Conservation (phyloP, 2,329 filamentous ascomycete genomes). For the Hortaea werneckii region DNA sequence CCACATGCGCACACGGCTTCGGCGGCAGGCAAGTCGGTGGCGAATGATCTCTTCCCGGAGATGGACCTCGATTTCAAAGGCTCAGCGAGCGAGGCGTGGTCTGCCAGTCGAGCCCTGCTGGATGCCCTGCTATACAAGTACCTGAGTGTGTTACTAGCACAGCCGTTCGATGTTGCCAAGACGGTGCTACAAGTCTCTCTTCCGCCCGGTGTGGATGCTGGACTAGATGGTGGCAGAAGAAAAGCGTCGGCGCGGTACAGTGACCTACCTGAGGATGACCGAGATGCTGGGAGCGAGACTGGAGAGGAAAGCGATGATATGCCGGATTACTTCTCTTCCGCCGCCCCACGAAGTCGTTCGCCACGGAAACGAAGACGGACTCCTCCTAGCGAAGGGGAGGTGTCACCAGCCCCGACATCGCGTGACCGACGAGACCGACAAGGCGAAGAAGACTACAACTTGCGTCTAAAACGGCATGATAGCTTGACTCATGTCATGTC, state of each 20-base stretch:
- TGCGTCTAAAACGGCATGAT: conserved; percentile 63
- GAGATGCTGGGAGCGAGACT: conserved; percentile 5
- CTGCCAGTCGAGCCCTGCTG: conserved; percentile 55
- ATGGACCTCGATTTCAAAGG: conserved; percentile 61
- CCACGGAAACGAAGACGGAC: conserved; percentile 28
- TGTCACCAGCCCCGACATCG: conserved; percentile 19
- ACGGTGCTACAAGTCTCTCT: conserved; percentile 72
- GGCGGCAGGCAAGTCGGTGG: conserved; percentile 47
- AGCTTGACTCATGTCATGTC: conserved; percentile 79
- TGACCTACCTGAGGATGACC: conserved; percentile 5
- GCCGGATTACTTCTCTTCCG: conserved; percentile 73
- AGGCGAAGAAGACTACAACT: conserved; percentile 38
- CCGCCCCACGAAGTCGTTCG: conserved; percentile 45
- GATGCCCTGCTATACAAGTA: conserved; percentile 91
- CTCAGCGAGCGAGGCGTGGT: conserved; percentile 25
- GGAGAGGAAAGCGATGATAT: conserved; percentile 42
- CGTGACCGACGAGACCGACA: conserved; percentile 15
- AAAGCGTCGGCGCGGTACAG: conserved; percentile 7
- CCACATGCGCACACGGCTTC: conserved; percentile 18
- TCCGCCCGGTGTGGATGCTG: conserved; percentile 23
- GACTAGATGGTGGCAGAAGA: conserved; percentile 22
- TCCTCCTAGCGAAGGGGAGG: conserved; percentile 14
- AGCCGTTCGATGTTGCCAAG: conserved; percentile 97
- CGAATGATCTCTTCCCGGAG: conserved; percentile 78
- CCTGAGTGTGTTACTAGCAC: conserved; percentile 74